Percentiles rank a stretch among this genome's conserved stretches.
phyloP scores from a whole-genome alignment of 352 stramenopile species.

The Thraustochytrium sp. region DNA sequence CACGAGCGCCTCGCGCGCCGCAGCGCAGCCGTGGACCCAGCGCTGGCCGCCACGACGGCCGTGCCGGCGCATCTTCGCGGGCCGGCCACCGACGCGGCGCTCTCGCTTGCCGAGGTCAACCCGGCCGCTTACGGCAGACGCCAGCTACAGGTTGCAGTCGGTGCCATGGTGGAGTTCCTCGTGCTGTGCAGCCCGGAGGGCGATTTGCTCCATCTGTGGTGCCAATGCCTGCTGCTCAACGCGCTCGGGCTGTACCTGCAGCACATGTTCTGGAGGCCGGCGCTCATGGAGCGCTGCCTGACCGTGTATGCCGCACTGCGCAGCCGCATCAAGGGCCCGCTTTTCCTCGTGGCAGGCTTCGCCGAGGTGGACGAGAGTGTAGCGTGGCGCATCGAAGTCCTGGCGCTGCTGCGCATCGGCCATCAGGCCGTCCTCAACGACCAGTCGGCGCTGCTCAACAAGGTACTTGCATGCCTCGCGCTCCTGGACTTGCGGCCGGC shows the following conservation, averaged over 20 bases:
- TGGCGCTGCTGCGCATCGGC: not conserved
- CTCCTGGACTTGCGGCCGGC: not conserved
- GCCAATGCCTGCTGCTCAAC: not conserved
- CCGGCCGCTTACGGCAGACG: not conserved
- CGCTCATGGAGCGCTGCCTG: not conserved
- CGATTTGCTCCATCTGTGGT: constrained; percentile 13
- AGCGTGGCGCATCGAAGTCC: not conserved
- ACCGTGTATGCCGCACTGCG: not conserved
- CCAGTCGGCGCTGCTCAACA: not conserved
- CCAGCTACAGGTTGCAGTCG: not conserved
- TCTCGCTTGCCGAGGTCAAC: not conserved
- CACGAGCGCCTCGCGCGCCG: not conserved
- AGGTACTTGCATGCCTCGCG: not conserved
- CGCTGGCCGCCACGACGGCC: not conserved
- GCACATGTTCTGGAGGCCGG: not conserved
- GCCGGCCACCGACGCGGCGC: not conserved
- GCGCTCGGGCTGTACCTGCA: not conserved
- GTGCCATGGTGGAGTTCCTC: not conserved
- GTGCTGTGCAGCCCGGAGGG: not conserved
- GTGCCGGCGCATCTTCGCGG: not conserved
- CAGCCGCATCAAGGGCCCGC: not conserved
- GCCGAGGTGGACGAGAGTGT: not conserved
- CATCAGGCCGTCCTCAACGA: not conserved
- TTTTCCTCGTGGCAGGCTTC: not conserved
- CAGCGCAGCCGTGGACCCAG: not conserved